A percentile compares a stretch with the other conserved stretches of the same genome.
These are phyloP conservation scores for Candida schatavii DNA, from an alignment of 805 yeast species.

Conservation along the genomic window DNA sequence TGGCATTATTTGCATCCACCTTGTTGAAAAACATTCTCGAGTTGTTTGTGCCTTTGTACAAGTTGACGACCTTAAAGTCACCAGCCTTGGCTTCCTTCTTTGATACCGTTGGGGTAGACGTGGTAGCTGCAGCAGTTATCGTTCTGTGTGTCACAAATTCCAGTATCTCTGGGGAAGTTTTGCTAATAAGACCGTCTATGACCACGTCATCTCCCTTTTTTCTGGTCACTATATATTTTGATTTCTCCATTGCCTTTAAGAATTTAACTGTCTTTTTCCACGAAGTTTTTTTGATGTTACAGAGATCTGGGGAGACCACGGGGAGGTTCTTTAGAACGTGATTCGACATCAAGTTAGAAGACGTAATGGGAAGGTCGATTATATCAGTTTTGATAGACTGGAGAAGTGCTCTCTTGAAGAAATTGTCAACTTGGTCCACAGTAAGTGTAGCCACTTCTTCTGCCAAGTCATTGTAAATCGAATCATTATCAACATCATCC, in stretches of 20 bases:
- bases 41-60: constrained; percentile 57
- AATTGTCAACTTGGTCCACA: constrained; percentile 68
- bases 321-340: constrained; percentile 75
- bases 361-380: constrained; percentile 60
- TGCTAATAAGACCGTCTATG: constrained; percentile 49
- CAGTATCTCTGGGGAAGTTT: constrained; percentile 45
- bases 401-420: constrained; percentile 66
- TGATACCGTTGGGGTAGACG: constrained; percentile 14
- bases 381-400: constrained; percentile 62
- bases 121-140: constrained; percentile 12
- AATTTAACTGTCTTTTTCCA: constrained; percentile 90
- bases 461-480: constrained; percentile 19
- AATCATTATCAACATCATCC: constrained; percentile 1
- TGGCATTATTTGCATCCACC: constrained; percentile 31
- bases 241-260: constrained; percentile 82
- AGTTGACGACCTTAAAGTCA: constrained; percentile 30
- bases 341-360: constrained; percentile 74
- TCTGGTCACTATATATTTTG: constrained; percentile 61
- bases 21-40: constrained; percentile 47
- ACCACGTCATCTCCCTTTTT: constrained; percentile 84
- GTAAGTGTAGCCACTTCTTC: constrained; percentile 41
- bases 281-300: constrained; percentile 72
- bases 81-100: constrained; percentile 22
- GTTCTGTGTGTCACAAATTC: constrained; percentile 63
- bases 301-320: constrained; percentile 47